These are phyloP conservation scores for Coniochaeta sp. DNA, from an alignment of 2,329 filamentous ascomycete species.

Conservation along the genomic window DNA sequence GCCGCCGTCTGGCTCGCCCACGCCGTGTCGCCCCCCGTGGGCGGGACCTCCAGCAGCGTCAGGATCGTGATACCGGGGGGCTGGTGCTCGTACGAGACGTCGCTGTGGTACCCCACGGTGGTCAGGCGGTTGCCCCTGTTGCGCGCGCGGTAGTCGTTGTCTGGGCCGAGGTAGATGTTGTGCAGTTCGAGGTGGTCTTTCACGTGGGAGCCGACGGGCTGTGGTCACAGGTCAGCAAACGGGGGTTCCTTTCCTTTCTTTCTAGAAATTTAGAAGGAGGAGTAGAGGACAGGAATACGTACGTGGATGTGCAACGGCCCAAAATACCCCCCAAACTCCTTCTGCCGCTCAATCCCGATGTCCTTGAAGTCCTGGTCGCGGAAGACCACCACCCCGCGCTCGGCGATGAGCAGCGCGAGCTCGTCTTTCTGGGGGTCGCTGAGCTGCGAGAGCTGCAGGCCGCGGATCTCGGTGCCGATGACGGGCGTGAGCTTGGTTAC, in stretches of 20 bases:
- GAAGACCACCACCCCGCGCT: constrained; percentile 30
- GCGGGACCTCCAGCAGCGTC: constrained; percentile 26
- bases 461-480: constrained; percentile 33
- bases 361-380: constrained; percentile 28
- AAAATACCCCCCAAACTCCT: constrained; percentile 29
- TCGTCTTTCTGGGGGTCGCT: constrained; percentile 31
- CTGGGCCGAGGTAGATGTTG: constrained; percentile 38
- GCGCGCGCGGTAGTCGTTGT: constrained; percentile 32
- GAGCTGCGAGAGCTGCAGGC: constrained; percentile 29
- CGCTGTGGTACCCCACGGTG: constrained; percentile 30
- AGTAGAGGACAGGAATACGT: constrained; percentile 6
- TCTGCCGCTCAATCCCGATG: constrained; percentile 27
- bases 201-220: constrained; percentile 34
- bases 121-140: constrained; percentile 25
- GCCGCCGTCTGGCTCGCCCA: constrained; percentile 29
- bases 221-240: no score
- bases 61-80: constrained; percentile 33
- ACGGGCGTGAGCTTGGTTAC: constrained; percentile 21
- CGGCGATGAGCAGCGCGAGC: constrained; percentile 31
- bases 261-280: neutral
- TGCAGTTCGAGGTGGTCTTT: constrained; percentile 35
- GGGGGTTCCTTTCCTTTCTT: no score
- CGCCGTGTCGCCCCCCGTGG: constrained; percentile 29
- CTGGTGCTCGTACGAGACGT: constrained; percentile 34
- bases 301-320: constrained; percentile 31